phyloP scores from a whole-genome alignment of 306 rosid genomes.

The Quercus variabilis region DNA sequence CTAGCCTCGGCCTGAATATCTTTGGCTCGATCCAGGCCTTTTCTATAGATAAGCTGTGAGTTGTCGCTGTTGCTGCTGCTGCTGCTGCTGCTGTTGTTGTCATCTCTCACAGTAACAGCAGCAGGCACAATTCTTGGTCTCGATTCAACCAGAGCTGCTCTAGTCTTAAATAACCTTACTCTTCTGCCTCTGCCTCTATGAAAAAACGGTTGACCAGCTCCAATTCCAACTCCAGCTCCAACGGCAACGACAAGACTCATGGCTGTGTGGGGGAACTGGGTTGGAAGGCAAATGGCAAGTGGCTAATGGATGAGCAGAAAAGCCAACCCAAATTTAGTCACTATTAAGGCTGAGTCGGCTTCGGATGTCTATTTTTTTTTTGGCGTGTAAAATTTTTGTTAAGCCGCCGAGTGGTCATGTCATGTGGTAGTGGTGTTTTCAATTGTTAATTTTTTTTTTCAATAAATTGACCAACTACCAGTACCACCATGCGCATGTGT shows the following conservation, averaged over 20 bases:
- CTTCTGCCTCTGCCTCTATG: not conserved
- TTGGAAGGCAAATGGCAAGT: not conserved
- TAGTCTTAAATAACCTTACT: not conserved
- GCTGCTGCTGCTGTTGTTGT: not conserved
- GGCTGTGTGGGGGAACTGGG: not conserved
- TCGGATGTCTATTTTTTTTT: not conserved
- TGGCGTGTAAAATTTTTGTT: not conserved
- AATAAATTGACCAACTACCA: no score
- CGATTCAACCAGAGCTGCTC: constrained; percentile 54
- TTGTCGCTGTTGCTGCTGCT: no score
- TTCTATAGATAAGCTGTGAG: constrained; percentile 20
- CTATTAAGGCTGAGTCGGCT: not conserved
- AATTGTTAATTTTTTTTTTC: no score
- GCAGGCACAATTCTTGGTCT: constrained; percentile 31
- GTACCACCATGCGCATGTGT: no score
- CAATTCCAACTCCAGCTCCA: not conserved
- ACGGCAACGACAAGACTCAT: constrained; percentile 8
- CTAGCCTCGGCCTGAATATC: constrained; percentile 73
- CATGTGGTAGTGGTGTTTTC: not conserved
- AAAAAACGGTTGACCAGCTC: not conserved
- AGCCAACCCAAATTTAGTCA: not conserved
- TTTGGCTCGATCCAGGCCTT: constrained; percentile 40
- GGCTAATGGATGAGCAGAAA: not conserved
- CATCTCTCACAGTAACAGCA: constrained; percentile 9
- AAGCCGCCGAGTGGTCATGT: not conserved